These are phyloP conservation scores for Colletotrichum spaethianum DNA, from an alignment of 2,329 filamentous ascomycete genomes.

Conservation along the genomic window DNA sequence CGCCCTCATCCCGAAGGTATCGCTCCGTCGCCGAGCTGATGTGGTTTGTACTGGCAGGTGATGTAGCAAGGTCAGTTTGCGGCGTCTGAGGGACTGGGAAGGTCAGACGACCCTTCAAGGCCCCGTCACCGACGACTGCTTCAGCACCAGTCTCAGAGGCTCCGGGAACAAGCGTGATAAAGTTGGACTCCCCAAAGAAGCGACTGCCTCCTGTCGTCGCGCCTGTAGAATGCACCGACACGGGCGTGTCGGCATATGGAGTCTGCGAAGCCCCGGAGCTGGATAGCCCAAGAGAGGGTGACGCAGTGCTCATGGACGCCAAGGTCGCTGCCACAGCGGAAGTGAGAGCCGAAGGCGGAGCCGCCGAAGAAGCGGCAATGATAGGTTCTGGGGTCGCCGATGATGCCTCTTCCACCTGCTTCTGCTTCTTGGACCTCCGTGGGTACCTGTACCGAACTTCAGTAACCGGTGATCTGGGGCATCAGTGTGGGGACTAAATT, in stretches of 20 bases:
- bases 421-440: slow-evolving; percentile 37
- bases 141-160: slow-evolving; percentile 13
- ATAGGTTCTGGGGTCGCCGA: slow-evolving; percentile 16
- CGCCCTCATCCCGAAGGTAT: slow-evolving; percentile 44
- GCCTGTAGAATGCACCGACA: slow-evolving; percentile 17
- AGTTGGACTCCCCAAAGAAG: slow-evolving; percentile 58
- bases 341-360: slow-evolving; percentile 13
- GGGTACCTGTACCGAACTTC: slow-evolving; percentile 33
- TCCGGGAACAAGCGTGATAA: slow-evolving; percentile 51
- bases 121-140: neutral
- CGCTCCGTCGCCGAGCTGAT: slow-evolving; percentile 43
- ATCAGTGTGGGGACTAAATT: neutral
- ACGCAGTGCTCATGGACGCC: slow-evolving; percentile 26
- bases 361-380: neutral
- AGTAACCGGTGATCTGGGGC: neutral
- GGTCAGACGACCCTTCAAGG: slow-evolving; percentile 39
- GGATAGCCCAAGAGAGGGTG: slow-evolving; percentile 31
- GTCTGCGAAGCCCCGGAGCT: slow-evolving; percentile 12
- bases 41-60: slow-evolving; percentile 32
- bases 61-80: slow-evolving; percentile 21
- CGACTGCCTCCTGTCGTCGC: slow-evolving; percentile 38
- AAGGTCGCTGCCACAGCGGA: slow-evolving; percentile 26
- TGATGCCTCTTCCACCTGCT: neutral
- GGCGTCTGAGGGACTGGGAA: slow-evolving; percentile 40
- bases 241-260: slow-evolving; percentile 28